phyloP scores from a whole-genome alignment of 129 eudicot genomes.

The Erigeron canadensis region DNA sequence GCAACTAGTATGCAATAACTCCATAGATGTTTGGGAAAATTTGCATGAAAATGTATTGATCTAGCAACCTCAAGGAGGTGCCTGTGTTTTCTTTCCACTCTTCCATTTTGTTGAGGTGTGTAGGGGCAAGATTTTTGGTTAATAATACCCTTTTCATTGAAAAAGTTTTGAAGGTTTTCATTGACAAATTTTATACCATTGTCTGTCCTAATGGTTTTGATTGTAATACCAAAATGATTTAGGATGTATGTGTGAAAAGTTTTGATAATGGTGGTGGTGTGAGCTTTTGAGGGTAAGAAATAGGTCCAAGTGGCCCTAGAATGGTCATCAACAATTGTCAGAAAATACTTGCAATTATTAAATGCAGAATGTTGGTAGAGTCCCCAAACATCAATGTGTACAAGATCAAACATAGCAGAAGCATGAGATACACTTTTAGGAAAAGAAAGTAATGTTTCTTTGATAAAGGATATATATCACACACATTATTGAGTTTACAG shows the following conservation, averaged over 20 bases:
- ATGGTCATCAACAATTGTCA: not conserved
- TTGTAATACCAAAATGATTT: not conserved
- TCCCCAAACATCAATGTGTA: not conserved
- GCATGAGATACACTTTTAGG: not conserved
- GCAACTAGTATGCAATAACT: not conserved
- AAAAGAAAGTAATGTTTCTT: not conserved
- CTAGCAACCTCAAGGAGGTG: too few relatives aligned
- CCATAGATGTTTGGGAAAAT: not conserved
- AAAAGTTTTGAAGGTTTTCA: not conserved
- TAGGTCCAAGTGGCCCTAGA: not conserved
- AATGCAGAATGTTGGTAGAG: not conserved
- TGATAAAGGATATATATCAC: not conserved
- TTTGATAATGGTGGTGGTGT: not conserved
- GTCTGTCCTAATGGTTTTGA: not conserved
- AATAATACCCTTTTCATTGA: not conserved
- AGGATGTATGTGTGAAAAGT: not conserved
- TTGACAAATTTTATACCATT: not conserved
- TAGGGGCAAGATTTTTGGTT: not conserved
- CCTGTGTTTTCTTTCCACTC: too few relatives aligned
- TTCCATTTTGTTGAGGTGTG: too few relatives aligned
- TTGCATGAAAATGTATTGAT: too few relatives aligned
- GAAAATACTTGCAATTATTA: not conserved
- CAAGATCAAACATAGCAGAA: not conserved
- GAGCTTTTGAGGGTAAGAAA: not conserved
- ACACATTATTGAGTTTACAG: not conserved